phyloP scores from a whole-genome alignment of 164 flowering plant species.

The Euptelea pleiosperma region DNA sequence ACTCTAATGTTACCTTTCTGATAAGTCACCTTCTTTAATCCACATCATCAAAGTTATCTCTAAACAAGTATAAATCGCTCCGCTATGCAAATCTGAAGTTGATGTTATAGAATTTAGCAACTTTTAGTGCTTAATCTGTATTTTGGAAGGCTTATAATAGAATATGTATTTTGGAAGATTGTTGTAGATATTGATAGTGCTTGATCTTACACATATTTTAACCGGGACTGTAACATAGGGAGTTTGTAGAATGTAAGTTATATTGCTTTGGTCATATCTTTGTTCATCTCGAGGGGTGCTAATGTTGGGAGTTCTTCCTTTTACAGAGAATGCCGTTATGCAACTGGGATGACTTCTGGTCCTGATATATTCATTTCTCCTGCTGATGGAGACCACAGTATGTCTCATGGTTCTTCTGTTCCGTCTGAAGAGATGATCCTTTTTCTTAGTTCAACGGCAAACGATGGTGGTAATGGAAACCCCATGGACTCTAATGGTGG shows the following conservation, averaged over 20 bases:
- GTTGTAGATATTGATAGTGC: background rate
- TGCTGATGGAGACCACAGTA: constrained; percentile 23
- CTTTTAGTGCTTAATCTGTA: too few species aligned
- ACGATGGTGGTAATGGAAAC: constrained; percentile 27
- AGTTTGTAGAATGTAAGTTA: background rate
- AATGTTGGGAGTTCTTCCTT: background rate
- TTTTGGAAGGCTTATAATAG: too few species aligned
- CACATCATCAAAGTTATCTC: too few species aligned
- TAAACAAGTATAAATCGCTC: background rate
- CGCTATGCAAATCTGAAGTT: background rate
- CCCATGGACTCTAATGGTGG: constrained; percentile 24
- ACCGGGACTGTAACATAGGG: too few species aligned
- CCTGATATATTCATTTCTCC: constrained; percentile 26
- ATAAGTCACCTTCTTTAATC: too few species aligned
- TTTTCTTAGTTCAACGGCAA: constrained; percentile 24
- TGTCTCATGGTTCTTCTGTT: constrained; percentile 21
- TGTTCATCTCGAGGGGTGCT: too few species aligned
- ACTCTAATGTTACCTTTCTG: too few species aligned
- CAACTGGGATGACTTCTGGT: constrained; percentile 20
- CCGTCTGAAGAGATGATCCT: constrained; percentile 26
- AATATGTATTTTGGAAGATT: background rate
- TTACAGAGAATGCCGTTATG: constrained; percentile 32
- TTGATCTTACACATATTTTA: background rate
- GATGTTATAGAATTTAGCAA: background rate
- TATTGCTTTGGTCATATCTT: background rate